Base-by-base conservation (phyloP, 768 basidiomycete genomes). In the Mycena maculata region DNA sequence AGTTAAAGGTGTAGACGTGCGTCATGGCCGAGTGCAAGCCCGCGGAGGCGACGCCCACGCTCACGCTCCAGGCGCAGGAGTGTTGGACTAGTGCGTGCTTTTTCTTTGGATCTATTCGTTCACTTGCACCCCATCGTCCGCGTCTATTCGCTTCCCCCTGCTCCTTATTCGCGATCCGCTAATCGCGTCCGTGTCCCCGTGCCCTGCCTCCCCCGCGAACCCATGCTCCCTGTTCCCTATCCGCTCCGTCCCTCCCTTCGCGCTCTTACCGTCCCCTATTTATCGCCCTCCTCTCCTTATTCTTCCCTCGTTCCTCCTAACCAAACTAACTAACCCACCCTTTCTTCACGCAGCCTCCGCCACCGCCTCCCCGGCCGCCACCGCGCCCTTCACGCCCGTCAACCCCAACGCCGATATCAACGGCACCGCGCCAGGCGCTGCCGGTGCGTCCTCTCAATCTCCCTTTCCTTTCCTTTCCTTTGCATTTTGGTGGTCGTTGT, bases 321-420 rank as follows among this genome's bases (percentile, higher is more conserved):
- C n/a, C n/a, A n/a, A n/a, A n/a, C n/a, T n/a, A n/a, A n/a, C n/a
- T n/a, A 15, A 44, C 20, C n/a, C 27, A 27, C 47, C 2, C 23
- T 44, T 22, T 15, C 39, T 25, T 57, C 60, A 6, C 15, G 47
- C 64, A 50, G 33, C 62, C 1, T 36, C 48, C 38, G 48, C 61
- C 11, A 58, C 67, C 45, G 30, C 16, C 45, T 3, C 39, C 18
- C 41, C 67, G 0, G 53, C 55, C 44, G 60, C 39, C 48, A 68
- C 67, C 60, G 54, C 61, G 10, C 67, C 67, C 23, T 68, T 68
- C 67, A 18, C 31, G 16, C 67, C 67, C 12, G 52, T 61, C 41
- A 68, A 68, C 61, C 36, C 55, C 38, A 61, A 60, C 48, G 48
- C 61, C 2, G 66, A 67, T 18, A 56, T 70, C 53, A n/a, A n/a